Evolutionary conservation across 1,139 yeast genomes (phyloP), one percentile per base, ranked within the genome.

Genomic region (Magnusiomyces tetraspermus): DNA sequence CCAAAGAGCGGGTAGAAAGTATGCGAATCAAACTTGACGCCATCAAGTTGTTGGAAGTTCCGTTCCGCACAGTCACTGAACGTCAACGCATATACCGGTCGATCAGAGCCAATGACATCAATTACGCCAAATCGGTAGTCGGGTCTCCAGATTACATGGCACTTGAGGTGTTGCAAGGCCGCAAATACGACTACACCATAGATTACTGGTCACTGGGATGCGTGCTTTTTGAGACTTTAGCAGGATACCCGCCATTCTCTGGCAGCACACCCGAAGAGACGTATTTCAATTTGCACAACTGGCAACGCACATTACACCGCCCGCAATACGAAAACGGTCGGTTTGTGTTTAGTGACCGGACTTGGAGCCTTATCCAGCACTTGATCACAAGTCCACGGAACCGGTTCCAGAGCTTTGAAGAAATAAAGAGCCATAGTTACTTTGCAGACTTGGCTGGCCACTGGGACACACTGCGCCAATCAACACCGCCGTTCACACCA

Each of bases 121-220:
- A 85, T 61, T 82, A 85, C 62, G 98, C 99, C 21, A 86, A 88
- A 63, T 88, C 97, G 0, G 89, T 92, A 59, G 98, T 94, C 13
- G 99, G 99, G 0, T 86, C 96, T 5, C 99, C 99, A 1, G 99
- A 94, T 67, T 94, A 94, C 67, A 94, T 94, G 99, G 98, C 98
- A 0, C 76, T 94, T 53, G 98, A 94, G 68, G 97, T 94, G 4
- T 79, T 94, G 57, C 95, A 88, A 68, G 98, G 98, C 8, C 85
- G 85, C 63, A 83, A 84, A 57, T 94, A 94, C 67, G 96, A 94
- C 66, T 90, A 84, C 66, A 90, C 98, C 22, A 95, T 94, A 57
- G 99, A 94, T 72, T 94, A 94, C 69, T 94, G 99, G 99, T 90
- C 97, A 0, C 76, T 94, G 53, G 99, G 98, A 1, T 94, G 98